Evolutionary conservation across 768 basidiomycete genomes (phyloP).

Genomic region (Podaxis mareebaensis): DNA sequence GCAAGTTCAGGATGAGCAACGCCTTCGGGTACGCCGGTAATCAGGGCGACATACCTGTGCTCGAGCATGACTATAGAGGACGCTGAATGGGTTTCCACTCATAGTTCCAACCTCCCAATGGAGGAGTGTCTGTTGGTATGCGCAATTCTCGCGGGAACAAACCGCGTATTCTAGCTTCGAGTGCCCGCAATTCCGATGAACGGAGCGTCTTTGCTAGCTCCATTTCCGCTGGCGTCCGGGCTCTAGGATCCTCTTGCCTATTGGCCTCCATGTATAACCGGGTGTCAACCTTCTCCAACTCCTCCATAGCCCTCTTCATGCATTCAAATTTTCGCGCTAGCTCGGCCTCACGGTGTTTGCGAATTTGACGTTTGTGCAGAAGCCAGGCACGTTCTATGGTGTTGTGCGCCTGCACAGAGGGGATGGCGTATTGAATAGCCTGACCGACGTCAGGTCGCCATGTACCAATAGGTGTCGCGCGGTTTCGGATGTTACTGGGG

Average conservation of each 20-base stretch:
- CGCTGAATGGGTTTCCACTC: slow-evolving; percentile 74
- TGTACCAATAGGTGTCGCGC: slow-evolving; percentile 73
- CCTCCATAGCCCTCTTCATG: slow-evolving; percentile 86
- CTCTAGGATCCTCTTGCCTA: slow-evolving; percentile 72
- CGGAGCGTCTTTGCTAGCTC: slow-evolving; percentile 62
- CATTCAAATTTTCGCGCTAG: slow-evolving; percentile 74
- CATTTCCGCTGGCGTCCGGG: slow-evolving; percentile 54
- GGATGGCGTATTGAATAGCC: slow-evolving; percentile 81
- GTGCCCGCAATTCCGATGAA: slow-evolving; percentile 63
- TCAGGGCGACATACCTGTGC: background rate
- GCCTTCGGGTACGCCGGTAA: background rate
- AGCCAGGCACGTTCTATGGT: slow-evolving; percentile 92
- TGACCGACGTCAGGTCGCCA: slow-evolving; percentile 81
- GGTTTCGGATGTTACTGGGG: slow-evolving; percentile 71
- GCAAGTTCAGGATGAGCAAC: background rate
- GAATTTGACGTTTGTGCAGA: slow-evolving; percentile 73
- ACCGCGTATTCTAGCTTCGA: slow-evolving; percentile 78
- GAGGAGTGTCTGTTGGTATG: slow-evolving; percentile 84
- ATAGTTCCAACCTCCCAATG: slow-evolving; percentile 81
- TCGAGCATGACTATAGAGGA: slow-evolving; percentile 37
- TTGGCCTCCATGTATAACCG: slow-evolving; percentile 71
- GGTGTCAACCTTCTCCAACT: slow-evolving; percentile 61
- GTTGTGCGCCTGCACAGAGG: slow-evolving; percentile 85
- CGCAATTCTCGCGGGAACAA: slow-evolving; percentile 87
- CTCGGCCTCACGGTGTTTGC: slow-evolving; percentile 69